These are phyloP conservation scores for Xylaria grammica DNA, from an alignment of 495 filamentous ascomycete genomes.

Conservation along the genomic window DNA sequence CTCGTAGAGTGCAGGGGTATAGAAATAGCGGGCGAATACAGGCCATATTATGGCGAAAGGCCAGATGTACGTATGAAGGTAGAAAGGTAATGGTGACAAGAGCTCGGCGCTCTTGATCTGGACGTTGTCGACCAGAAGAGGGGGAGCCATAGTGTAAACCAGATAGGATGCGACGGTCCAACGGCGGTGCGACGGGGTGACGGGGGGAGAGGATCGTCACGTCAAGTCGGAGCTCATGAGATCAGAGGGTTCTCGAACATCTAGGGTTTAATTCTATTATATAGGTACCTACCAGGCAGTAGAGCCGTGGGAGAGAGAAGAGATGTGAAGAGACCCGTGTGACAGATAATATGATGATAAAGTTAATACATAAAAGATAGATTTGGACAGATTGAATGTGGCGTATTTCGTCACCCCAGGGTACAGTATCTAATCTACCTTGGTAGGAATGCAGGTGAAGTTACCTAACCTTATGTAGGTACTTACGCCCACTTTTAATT, in stretches of 20 bases:
- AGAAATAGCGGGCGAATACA: constrained; percentile 82
- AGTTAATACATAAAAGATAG: neutral
- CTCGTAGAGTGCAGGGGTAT: constrained; percentile 81
- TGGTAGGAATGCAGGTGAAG: too few relatives aligned
- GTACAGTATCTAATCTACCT: too few relatives aligned
- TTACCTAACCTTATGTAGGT: too few relatives aligned
- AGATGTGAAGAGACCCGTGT: neutral
- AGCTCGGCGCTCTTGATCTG: constrained; percentile 89
- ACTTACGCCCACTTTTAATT: too few relatives aligned
- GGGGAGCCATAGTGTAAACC: constrained; percentile 30
- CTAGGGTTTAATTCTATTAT: too few relatives aligned
- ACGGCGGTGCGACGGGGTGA: neutral
- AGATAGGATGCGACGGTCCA: neutral
- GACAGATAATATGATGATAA: neutral
- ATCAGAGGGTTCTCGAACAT: too few relatives aligned
- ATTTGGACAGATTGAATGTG: neutral
- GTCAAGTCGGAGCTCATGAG: constrained; percentile 21
- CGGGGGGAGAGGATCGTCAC: neutral
- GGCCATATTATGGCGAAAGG: constrained; percentile 93
- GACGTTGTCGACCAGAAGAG: constrained; percentile 84
- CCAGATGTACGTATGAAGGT: constrained; percentile 87
- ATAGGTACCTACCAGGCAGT: constrained; percentile 4
- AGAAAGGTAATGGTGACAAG: constrained; percentile 82
- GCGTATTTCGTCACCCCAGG: too few relatives aligned
- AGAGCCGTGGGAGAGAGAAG: neutral